Base-by-base conservation (phyloP, 1,284 basidiomycete genomes). In the Rhodotorula sp. region DNA sequence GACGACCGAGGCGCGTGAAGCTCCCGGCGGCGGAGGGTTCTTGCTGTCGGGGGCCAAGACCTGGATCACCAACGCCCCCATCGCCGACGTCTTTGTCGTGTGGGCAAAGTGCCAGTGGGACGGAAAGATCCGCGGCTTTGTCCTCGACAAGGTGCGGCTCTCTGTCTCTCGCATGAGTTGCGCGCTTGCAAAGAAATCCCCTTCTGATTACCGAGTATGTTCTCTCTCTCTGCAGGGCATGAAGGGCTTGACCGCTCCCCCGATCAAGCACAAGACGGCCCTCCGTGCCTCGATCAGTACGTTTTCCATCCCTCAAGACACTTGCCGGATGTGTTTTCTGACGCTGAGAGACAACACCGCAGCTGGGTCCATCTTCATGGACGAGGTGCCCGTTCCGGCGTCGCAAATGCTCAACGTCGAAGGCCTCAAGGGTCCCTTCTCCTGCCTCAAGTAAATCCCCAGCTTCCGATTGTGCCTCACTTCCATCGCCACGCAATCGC, bases 61-160 rank as follows among this genome's bases (percentile, higher is more conserved):
- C 0, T 98, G 95, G 94, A 97, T 98, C 79, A 88, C 92, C 49
- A 97, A 95, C 79, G 66, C 75, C 14, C 79, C 79, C 16, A 75
- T 79, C 54, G 78, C 69, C 10, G 69, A 93, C 74, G 79, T 94
- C 2, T 94, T 97, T 78, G 84, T 99, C 56, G 84, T 99, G 58
- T 98, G 95, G 95, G 95, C 95, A 2, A 89, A 88, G 64, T 95
- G 93, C 82, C 91, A 92, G 79, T 95, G 93, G 93, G 93, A 95
- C 80, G 85, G 86, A 77, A 93, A 92, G 81, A 85, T 98, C 71
- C 88, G 93, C 59, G 95, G 95, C 0, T 98, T 99, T 82, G 80
- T 98, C 59, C 83, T 97, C 12, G 93, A 97, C 79, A 95, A 95
- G 86, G 62, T 63, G 15, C 15, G 26, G 38, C 5, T 34, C 6